Percentiles rank a stretch among this genome's conserved stretches.
phyloP scores from a whole-genome alignment of 2,329 filamentous ascomycete genomes.

The Xylaria arbuscula region DNA sequence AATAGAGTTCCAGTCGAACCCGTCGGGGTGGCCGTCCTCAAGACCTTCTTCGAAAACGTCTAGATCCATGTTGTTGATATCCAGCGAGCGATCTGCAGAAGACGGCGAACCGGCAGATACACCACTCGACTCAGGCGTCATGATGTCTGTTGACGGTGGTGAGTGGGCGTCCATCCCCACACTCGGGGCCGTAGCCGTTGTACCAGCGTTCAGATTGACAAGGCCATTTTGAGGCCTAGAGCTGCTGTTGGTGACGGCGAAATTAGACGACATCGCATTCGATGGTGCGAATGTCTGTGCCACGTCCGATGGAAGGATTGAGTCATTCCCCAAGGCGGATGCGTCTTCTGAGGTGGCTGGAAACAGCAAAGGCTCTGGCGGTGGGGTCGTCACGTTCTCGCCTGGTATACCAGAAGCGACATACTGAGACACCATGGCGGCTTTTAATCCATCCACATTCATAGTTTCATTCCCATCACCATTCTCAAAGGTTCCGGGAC shows the following conservation, averaged over 20 bases:
- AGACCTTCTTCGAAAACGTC: slow-evolving; percentile 48
- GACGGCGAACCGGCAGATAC: slow-evolving; percentile 39
- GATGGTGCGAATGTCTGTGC: slow-evolving; percentile 26
- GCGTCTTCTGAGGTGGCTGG: slow-evolving; percentile 13
- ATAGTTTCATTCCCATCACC: slow-evolving; percentile 74
- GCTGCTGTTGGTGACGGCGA: slow-evolving; percentile 16
- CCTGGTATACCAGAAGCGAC: slow-evolving; percentile 31
- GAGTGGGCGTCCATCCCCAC: slow-evolving; percentile 35
- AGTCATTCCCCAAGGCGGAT: slow-evolving; percentile 22
- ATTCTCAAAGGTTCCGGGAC: slow-evolving; percentile 15
- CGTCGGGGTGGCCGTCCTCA: slow-evolving; percentile 53
- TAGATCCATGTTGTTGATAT: slow-evolving; percentile 61
- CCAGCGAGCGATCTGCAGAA: slow-evolving; percentile 49
- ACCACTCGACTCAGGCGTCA: slow-evolving; percentile 40
- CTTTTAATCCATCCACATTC: slow-evolving; percentile 36
- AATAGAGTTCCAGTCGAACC: slow-evolving; percentile 66
- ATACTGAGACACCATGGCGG: slow-evolving; percentile 41
- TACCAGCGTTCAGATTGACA: slow-evolving; percentile 19
- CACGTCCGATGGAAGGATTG: slow-evolving; percentile 28
- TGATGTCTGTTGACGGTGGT: slow-evolving; percentile 43
- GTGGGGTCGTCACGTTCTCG: slow-evolving; percentile 59
- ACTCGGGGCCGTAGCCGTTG: not conserved
- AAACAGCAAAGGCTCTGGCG: slow-evolving; percentile 61
- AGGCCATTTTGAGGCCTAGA: slow-evolving; percentile 13
- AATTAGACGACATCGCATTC: slow-evolving; percentile 6